phyloP scores from a whole-genome alignment of 768 basidiomycete genomes.

The Mycena sanguinolenta region DNA sequence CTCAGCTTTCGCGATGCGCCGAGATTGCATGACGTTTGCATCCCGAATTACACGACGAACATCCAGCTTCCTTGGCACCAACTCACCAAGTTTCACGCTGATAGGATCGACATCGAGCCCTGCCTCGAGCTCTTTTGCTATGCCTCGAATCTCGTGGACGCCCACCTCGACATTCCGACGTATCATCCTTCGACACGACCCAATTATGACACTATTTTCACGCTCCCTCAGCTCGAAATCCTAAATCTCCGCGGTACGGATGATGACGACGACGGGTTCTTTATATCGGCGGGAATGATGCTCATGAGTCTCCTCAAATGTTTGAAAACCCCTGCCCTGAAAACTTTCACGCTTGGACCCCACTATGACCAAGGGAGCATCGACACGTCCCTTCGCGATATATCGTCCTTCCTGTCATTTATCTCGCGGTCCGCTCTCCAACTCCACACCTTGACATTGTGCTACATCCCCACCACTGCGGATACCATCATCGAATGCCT shows the following conservation, averaged over 20 bases:
- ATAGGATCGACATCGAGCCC: background rate
- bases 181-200: background rate
- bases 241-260: background rate
- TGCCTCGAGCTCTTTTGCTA: constrained; percentile 4
- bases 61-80: constrained; percentile 2
- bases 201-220: background rate
- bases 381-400: background rate
- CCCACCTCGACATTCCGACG: background rate
- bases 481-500: constrained; percentile 1
- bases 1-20: constrained; percentile 6
- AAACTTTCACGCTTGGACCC: background rate
- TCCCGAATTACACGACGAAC: background rate
- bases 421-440: constrained; percentile 12
- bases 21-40: background rate
- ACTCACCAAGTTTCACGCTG: background rate
- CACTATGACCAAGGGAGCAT: background rate
- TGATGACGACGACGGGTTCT: too few species aligned
- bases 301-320: background rate
- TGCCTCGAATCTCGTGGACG: background rate
- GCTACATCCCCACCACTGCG: background rate
- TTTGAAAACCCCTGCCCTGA: constrained; percentile 11
- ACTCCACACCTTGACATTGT: background rate
- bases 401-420: constrained; percentile 7
- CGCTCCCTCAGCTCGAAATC: background rate
- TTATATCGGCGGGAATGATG: too few species aligned